Base-by-base conservation (phyloP, 371 early-diverging fungal species). In the Chytridium lagenaria region DNA sequence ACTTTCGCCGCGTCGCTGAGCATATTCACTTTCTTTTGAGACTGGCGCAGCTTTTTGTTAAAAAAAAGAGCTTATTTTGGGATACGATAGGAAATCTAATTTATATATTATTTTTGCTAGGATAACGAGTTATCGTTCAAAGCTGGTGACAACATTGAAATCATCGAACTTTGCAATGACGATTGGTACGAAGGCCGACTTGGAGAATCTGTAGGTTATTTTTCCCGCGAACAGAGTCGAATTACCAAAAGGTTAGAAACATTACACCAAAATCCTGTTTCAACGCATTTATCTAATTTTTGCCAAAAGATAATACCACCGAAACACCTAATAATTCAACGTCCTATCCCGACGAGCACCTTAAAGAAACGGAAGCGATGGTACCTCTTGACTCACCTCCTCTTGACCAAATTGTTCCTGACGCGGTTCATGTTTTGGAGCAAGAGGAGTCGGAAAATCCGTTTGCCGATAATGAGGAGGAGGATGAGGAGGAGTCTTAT, bases 171-270 rank as follows among this genome's bases (percentile, higher is more conserved):
- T 23, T 84, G 84, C 73, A 87, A 87, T 76, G 72, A 77, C 39
- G 87, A 87, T 78, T 87, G 87, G 87, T 87, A 74, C 71, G 82
- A 83, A 63, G 87, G 85, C 12, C 61, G 49, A n/a, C 10, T 80
- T 49, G 68, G 72, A 51, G 61, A 44, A 15, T 34, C 1, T 0
- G 55, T 49, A 30, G 85, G 85, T 33, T 87, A 75, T 69, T 87
- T n/a, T 87, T 59, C 87, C 87, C 23, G 87, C 87, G 12, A 84
- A 85, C 68, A 65, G 84, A 22, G 82, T 87, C 33, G 51, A 63
- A 50, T 50, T 80, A 12, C 50, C 19, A 44, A 44, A 44, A 44
- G 19, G 19, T n/a, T n/a, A n/a, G n/a, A n/a, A n/a, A n/a, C n/a
- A n/a, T n/a, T n/a, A n/a, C n/a, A n/a, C n/a, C n/a, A n/a, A n/a